Evolutionary conservation across 2,329 filamentous ascomycete genomes (phyloP).

Genomic region (Colletotrichum sp.): DNA sequence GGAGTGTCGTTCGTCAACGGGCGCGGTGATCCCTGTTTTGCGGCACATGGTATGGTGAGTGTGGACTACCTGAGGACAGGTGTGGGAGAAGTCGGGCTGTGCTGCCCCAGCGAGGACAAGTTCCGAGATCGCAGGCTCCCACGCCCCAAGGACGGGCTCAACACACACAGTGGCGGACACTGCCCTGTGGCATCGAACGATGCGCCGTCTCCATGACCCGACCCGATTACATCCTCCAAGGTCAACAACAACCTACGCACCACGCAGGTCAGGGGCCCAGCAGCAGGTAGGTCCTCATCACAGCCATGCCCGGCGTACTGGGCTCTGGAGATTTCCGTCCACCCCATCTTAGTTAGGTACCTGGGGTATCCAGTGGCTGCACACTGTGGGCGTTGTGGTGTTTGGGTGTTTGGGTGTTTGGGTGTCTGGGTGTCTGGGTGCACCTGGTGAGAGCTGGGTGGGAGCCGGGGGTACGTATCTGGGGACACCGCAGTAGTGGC

Average conservation of each 20-base stretch:
- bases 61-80: background rate
- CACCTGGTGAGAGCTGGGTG: background rate
- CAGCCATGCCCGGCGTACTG: background rate
- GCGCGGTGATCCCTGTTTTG: background rate
- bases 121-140: conserved; percentile 19
- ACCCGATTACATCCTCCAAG: background rate
- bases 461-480: background rate
- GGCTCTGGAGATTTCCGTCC: background rate
- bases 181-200: conserved; percentile 10
- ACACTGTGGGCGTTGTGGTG: background rate
- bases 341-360: too few species aligned
- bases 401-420: background rate
- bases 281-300: background rate
- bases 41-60: background rate
- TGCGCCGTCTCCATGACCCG: background rate
- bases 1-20: background rate
- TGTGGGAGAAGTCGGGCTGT: conserved; percentile 12
- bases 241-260: background rate
- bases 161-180: background rate
- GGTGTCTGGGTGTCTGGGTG: background rate
- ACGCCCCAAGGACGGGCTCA: too few species aligned
- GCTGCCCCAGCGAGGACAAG: background rate
- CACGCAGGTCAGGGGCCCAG: background rate
- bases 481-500: background rate
- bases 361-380: background rate